Percentiles rank a stretch among this genome's conserved stretches.
Conservation (phyloP, 352 stramenopile species). For the Phytopythium sindhum region DNA sequence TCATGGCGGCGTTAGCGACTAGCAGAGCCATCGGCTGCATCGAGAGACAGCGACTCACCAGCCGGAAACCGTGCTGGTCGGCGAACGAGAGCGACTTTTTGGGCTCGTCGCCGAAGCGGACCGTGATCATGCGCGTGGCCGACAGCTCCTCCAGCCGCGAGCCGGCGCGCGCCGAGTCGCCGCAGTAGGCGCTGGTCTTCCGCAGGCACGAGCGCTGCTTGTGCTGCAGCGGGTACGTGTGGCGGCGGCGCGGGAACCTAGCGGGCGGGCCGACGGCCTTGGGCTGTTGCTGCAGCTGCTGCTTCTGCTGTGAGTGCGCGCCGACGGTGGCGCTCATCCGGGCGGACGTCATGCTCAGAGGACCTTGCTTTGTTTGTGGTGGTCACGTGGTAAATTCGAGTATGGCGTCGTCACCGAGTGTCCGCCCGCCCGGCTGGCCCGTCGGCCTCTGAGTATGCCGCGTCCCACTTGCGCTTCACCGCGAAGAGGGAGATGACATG, state of each 20-base stretch:
- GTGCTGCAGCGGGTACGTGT: conserved; percentile 9
- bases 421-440: too few species aligned
- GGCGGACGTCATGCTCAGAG: conserved; percentile 18
- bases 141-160: conserved; percentile 31
- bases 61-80: conserved; percentile 44
- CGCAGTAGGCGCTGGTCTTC: conserved; percentile 46
- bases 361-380: background rate
- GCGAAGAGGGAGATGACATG: background rate
- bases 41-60: conserved; percentile 21
- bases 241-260: conserved; percentile 8
- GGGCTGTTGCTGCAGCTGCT: conserved; percentile 16
- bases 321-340: conserved; percentile 3
- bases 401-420: background rate
- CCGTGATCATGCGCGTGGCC: conserved; percentile 25
- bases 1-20: background rate
- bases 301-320: conserved; percentile 14
- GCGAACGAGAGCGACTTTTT: conserved; percentile 66
- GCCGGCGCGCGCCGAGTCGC: conserved; percentile 9
- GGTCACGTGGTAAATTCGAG: background rate
- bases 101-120: conserved; percentile 26
- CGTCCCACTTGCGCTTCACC: conserved; percentile 3
- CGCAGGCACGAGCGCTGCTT: conserved; percentile 36
- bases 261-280: conserved; percentile 10
- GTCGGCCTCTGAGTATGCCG: background rate
- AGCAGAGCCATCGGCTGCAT: too few species aligned